A percentile compares a stretch with the other conserved stretches of the same genome.
phyloP scores from a whole-genome alignment of 306 rosid genomes.

The Senna tora region DNA sequence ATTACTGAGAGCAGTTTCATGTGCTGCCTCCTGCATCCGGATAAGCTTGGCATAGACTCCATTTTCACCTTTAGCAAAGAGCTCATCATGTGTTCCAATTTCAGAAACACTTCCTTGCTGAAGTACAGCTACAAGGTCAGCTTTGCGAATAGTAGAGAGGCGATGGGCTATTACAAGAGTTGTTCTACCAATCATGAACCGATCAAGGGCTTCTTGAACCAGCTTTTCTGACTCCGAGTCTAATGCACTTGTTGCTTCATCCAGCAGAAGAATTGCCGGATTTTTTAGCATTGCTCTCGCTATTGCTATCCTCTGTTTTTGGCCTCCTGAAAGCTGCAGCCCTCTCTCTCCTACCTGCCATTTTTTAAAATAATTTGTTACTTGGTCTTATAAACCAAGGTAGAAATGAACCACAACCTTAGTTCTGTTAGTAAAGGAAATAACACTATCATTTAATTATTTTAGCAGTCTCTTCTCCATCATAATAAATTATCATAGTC shows the following conservation, averaged over 20 bases:
- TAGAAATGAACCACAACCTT: no score
- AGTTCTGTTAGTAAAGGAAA: no score
- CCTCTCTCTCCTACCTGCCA: slow-evolving; percentile 99
- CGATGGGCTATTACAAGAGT: slow-evolving; percentile 98
- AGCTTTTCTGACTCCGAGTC: slow-evolving; percentile 97
- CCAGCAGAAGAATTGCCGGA: slow-evolving; percentile 92
- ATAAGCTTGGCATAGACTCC: slow-evolving; percentile 96
- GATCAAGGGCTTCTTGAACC: slow-evolving; percentile 97
- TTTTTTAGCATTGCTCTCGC: slow-evolving; percentile 99
- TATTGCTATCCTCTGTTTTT: slow-evolving; percentile 97
- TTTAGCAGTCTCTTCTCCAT: slow-evolving; percentile 7
- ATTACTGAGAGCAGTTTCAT: slow-evolving; percentile 85
- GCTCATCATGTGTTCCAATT: slow-evolving; percentile 96
- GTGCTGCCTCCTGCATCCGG: slow-evolving; percentile 88
- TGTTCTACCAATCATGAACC: slow-evolving; percentile 98
- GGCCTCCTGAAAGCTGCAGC: slow-evolving; percentile 96
- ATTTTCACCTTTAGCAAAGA: slow-evolving; percentile 81
- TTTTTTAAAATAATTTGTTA: slow-evolving; percentile 24
- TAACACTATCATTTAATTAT: background rate
- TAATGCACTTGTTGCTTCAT: slow-evolving; percentile 98
- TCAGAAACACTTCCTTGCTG: slow-evolving; percentile 93
- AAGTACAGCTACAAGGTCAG: slow-evolving; percentile 95
- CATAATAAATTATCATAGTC: background rate
- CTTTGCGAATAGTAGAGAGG: slow-evolving; percentile 95
- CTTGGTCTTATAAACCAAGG: no score